Percentiles rank a stretch among this genome's conserved stretches.
These are phyloP conservation scores for Pilasporangium apinafurcum DNA, from an alignment of 352 stramenopile species.

Conservation along the genomic window DNA sequence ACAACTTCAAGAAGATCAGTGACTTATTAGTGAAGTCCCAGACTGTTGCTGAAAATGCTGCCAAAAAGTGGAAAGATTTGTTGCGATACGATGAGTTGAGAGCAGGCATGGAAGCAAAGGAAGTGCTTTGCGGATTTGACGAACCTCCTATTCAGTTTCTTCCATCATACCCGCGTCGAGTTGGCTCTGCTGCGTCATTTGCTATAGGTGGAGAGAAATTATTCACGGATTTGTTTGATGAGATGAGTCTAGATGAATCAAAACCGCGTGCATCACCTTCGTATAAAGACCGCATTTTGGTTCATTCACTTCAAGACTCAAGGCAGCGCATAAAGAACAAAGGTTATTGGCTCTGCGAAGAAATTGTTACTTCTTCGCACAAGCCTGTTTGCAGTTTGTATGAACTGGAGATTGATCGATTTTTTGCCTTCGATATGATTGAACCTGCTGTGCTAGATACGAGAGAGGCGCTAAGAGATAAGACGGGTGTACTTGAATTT, in stretches of 20 bases:
- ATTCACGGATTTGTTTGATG: constrained; percentile 37
- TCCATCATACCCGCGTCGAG: constrained; percentile 54
- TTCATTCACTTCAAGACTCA: constrained; percentile 39
- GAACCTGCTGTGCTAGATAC: constrained; percentile 17
- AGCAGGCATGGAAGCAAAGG: constrained; percentile 56
- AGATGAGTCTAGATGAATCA: constrained; percentile 24
- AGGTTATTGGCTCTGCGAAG: constrained; percentile 43
- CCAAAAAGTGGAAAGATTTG: constrained; percentile 54
- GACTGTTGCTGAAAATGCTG: constrained; percentile 37
- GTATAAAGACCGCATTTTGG: constrained; percentile 69
- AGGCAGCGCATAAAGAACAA: constrained; percentile 26
- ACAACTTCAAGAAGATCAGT: constrained; percentile 47
- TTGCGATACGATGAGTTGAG: constrained; percentile 55
- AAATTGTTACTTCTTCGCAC: constrained; percentile 33
- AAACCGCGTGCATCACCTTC: constrained; percentile 20
- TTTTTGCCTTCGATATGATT: constrained; percentile 35
- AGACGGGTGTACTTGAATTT: constrained; percentile 36
- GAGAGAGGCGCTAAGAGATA: constrained; percentile 27
- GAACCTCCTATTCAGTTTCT: constrained; percentile 61
- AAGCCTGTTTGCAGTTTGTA: constrained; percentile 46
- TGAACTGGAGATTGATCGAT: constrained; percentile 46
- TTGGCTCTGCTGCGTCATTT: constrained; percentile 43
- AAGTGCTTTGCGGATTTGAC: constrained; percentile 76
- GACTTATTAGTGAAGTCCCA: constrained; percentile 49
- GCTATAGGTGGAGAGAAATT: constrained; percentile 46